Conservation (phyloP, 164 flowering plant genomes). For the Tinospora cordifolia region DNA sequence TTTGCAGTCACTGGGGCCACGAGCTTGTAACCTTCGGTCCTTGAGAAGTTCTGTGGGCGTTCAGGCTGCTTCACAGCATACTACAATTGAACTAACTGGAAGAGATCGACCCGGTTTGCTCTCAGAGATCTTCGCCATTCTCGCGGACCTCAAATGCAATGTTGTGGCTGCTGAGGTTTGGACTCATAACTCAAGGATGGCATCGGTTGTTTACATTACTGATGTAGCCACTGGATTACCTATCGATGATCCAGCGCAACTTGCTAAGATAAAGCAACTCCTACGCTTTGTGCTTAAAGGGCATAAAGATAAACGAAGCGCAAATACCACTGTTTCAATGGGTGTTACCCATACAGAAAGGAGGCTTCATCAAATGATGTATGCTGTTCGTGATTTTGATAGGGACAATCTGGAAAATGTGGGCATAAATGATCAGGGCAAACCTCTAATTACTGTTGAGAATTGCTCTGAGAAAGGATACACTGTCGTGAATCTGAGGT, state of each 20-base stretch:
- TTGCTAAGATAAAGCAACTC: constrained; percentile 58
- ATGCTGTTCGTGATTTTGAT: constrained; percentile 85
- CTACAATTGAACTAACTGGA: constrained; percentile 76
- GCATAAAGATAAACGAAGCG: constrained; percentile 49
- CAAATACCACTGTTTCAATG: constrained; percentile 65
- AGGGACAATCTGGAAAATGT: constrained; percentile 20
- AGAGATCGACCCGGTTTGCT: constrained; percentile 87
- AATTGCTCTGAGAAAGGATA: constrained; percentile 63
- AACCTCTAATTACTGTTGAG: constrained; percentile 58
- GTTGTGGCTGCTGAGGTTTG: constrained; percentile 87
- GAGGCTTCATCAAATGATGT: constrained; percentile 94
- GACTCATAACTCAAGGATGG: constrained; percentile 97
- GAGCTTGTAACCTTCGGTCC: constrained; percentile 45
- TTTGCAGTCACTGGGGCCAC: constrained; percentile 60
- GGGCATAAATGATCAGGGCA: constrained; percentile 29
- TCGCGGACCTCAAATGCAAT: constrained; percentile 78
- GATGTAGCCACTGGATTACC: constrained; percentile 53
- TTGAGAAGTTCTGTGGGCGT: constrained; percentile 69
- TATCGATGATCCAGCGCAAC: constrained; percentile 53
- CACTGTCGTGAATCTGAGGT: constrained; percentile 68
- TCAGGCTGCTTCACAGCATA: constrained; percentile 54
- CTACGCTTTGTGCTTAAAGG: constrained; percentile 67
- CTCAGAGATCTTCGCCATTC: constrained; percentile 87
- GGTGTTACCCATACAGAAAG: constrained; percentile 68
- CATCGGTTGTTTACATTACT: constrained; percentile 79